A percentile compares a stretch with the other conserved stretches of the same genome.
These are phyloP conservation scores for Malassezia arunalokei DNA, from an alignment of 1,284 basidiomycete genomes.

Conservation along the genomic window DNA sequence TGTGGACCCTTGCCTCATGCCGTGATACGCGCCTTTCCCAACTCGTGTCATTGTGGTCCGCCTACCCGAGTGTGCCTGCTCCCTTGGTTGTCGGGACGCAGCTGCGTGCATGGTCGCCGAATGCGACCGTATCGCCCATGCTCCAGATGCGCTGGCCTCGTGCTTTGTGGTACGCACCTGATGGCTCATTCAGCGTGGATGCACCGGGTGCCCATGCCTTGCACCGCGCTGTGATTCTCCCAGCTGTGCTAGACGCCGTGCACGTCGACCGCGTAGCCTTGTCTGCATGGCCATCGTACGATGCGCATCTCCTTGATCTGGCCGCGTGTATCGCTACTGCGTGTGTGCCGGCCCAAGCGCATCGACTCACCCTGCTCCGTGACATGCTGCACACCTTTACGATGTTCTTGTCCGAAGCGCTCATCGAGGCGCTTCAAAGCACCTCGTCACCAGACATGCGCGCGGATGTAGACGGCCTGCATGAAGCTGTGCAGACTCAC, in stretches of 20 bases:
- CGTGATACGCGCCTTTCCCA: not conserved
- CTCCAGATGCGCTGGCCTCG: not conserved
- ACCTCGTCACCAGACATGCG: not conserved
- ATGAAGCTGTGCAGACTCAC: not conserved
- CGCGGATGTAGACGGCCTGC: not conserved
- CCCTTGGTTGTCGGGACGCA: conserved; percentile 1
- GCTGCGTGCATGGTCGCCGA: conserved; percentile 2
- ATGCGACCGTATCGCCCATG: not conserved
- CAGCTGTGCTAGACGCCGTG: not conserved
- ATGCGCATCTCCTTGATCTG: not conserved
- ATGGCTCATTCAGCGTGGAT: not conserved
- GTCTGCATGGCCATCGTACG: conserved; percentile 4
- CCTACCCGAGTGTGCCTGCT: not conserved
- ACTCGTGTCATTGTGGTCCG: not conserved
- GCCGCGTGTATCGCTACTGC: not conserved
- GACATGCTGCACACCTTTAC: not conserved
- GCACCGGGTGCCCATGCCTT: conserved; percentile 1
- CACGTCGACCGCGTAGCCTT: not conserved
- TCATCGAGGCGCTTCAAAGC: not conserved
- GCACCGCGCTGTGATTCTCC: not conserved
- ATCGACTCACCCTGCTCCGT: not conserved
- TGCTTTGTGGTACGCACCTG: conserved; percentile 2
- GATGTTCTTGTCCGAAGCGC: not conserved
- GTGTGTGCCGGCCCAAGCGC: not conserved
- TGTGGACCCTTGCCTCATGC: conserved; percentile 2